phyloP scores from a whole-genome alignment of 2,329 filamentous ascomycete genomes.

The Aspergillus piperis region DNA sequence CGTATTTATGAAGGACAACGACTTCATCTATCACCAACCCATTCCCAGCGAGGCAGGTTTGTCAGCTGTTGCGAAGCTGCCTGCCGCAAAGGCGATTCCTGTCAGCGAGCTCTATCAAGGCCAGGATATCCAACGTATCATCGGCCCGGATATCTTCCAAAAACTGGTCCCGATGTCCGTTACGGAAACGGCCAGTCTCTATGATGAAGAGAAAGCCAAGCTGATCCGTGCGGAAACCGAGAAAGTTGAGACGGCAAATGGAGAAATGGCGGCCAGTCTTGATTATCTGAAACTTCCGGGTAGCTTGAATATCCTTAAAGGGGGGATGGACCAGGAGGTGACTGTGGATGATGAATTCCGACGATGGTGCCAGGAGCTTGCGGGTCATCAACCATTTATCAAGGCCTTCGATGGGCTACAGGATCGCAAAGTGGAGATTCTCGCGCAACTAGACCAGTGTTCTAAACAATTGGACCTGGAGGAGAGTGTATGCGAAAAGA shows the following conservation, averaged over 20 bases:
- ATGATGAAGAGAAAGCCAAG: slow-evolving; percentile 98
- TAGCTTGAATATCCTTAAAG: slow-evolving; percentile 87
- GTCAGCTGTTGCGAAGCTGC: slow-evolving; percentile 80
- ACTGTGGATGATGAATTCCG: slow-evolving; percentile 87
- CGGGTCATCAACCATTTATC: slow-evolving; percentile 77
- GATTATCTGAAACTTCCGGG: slow-evolving; percentile 90
- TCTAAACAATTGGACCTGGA: slow-evolving; percentile 93
- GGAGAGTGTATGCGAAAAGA: slow-evolving; percentile 97
- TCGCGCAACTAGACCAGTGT: slow-evolving; percentile 72
- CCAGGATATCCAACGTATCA: slow-evolving; percentile 95
- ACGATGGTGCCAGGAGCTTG: slow-evolving; percentile 90
- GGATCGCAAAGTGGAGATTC: slow-evolving; percentile 73
- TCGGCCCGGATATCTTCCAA: slow-evolving; percentile 93
- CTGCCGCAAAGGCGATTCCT: slow-evolving; percentile 93
- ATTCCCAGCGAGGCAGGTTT: slow-evolving; percentile 84
- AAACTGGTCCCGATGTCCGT: slow-evolving; percentile 96
- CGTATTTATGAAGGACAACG: slow-evolving; percentile 85
- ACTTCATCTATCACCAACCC: slow-evolving; percentile 95
- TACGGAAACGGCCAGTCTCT: slow-evolving; percentile 93
- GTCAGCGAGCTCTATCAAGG: slow-evolving; percentile 96
- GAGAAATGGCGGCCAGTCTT: slow-evolving; percentile 92
- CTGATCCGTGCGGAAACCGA: slow-evolving; percentile 91
- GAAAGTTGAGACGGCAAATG: slow-evolving; percentile 85
- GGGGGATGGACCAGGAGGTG: slow-evolving; percentile 86
- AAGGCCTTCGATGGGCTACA: slow-evolving; percentile 77